Base-by-base conservation (phyloP, 768 basidiomycete genomes). In the Termitomyces sp. region DNA sequence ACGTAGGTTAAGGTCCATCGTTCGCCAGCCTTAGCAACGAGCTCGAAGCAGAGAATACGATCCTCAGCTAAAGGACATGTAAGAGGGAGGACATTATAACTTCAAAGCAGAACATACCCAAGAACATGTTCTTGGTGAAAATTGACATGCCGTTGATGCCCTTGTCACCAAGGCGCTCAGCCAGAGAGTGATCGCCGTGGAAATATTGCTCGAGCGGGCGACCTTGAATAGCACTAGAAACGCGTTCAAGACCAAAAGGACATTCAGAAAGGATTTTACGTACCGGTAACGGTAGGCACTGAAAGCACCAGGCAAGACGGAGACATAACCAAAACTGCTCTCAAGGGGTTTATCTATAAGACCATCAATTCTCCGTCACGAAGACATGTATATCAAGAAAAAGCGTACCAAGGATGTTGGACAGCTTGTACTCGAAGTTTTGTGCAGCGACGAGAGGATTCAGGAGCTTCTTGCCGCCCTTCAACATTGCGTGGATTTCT, bases 391-490 rank as follows among this genome's bases (percentile, higher is more conserved):
- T 23, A 38, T 32, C 7, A 25, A 12, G 44, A 25, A 42, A 14
- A 29, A 31, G 58, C 78, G 46, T 64, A 86, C 87, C 90, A 31
- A 98, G 80, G 67, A 98, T 96, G 73, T 98, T 97, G 44, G 92
- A 95, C 92, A 97, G 95, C 75, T 94, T 96, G 75, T 97, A 97
- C 75, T 95, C 94, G 64, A 95, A 95, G 75, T 98, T 97, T 70
- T 98, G 95, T 12, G 95, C 94, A 5, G 95, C 95, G 31, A 98
- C 84, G 43, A 95, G 77, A 31, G 93, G 95, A 67, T 97, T 98
- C 56, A 97, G 71, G 32, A 98, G 84, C 72, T 97, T 97, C 72
- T 73, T 86, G 37, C 94, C 93, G n/a, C 92, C 92, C 72, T 93
- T 85, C 66, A 95, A 89, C 95, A 96, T 96, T 56, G 95, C 95